Percentiles rank a stretch among this genome's conserved stretches.
phyloP scores from a whole-genome alignment of 768 basidiomycete genomes.

The Hirschioporus abietinus region DNA sequence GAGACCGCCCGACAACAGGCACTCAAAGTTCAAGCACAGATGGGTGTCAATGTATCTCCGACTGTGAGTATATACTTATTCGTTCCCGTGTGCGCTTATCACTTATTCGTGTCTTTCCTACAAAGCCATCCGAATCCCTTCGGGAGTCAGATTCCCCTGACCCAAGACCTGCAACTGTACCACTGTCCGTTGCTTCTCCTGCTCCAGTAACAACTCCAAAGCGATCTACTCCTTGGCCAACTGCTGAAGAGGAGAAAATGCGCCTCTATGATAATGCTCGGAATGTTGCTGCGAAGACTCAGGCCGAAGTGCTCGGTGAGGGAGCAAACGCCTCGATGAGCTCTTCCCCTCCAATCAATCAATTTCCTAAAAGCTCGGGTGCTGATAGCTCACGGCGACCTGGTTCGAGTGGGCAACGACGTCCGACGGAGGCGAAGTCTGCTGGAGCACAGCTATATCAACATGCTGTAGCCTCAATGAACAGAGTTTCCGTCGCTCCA shows the following conservation, averaged over 20 bases:
- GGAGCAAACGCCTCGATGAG: constrained; percentile 12
- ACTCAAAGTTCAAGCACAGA: background rate
- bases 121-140: background rate
- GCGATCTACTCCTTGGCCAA: constrained; percentile 40
- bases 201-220: background rate
- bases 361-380: background rate
- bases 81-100: background rate
- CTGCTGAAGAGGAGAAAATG: constrained; percentile 74
- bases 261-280: constrained; percentile 66
- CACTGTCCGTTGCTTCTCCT: background rate
- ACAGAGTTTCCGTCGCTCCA: constrained; percentile 20
- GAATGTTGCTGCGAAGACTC: constrained; percentile 55
- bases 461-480: constrained; percentile 39
- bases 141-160: background rate
- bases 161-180: background rate
- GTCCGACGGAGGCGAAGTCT: constrained; percentile 23
- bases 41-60: background rate
- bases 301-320: constrained; percentile 30
- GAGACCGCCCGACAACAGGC: constrained; percentile 7
- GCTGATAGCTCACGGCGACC: background rate
- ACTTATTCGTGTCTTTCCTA: background rate
- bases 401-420: background rate
- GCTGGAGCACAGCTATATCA: constrained; percentile 40
- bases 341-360: constrained; percentile 13
- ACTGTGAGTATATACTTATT: background rate